Evolutionary conservation across 257 asterid species (phyloP), one percentile per base, ranked within the genome.

Genomic region (Plantago ovata): DNA sequence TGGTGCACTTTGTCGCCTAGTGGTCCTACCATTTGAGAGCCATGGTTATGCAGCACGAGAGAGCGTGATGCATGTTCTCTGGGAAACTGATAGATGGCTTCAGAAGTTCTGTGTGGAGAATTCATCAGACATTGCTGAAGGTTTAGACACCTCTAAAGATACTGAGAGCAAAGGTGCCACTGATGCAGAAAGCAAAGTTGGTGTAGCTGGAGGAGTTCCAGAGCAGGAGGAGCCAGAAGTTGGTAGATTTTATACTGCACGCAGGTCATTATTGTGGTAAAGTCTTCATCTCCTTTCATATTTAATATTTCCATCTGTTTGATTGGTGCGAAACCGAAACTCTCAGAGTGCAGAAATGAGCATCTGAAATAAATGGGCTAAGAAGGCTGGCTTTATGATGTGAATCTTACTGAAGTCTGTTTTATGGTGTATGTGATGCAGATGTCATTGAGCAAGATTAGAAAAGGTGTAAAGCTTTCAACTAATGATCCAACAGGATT

Each of bases 41-140:
- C 99, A 93, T 66, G 86, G 92, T 15, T 93, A 89, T 81, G 75
- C 95, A 68, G 87, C 99, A 63, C 85, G 97, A 1, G 99, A 93
- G 72, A 93, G 99, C 46, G 89, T 93, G 72, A 86, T 93, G 97
- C 97, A 93, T 64, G 85, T 74, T 59, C 97, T 93, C 63, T 93
- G 99, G 97, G 99, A 93, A 84, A 86, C 94, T n/a, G 96, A 93
- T 41, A 74, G 94, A 76, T 93, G 99, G 99, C 81, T 93, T 63
- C 89, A 86, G 58, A 84, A 68, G 21, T 80, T 84, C 66, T 84
- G 99, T 39, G 72, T 67, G 54, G 46, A 75, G 42, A 81, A 72
- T 59, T 62, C 75, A 53, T 75, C 84, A 45, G 80, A 84, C 41
- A 72, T 56, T 11, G 70, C 54, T 51, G 77, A 60, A 61, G 81